Base-by-base conservation (phyloP, 139 green algal species). In the Mesostigma viride region DNA sequence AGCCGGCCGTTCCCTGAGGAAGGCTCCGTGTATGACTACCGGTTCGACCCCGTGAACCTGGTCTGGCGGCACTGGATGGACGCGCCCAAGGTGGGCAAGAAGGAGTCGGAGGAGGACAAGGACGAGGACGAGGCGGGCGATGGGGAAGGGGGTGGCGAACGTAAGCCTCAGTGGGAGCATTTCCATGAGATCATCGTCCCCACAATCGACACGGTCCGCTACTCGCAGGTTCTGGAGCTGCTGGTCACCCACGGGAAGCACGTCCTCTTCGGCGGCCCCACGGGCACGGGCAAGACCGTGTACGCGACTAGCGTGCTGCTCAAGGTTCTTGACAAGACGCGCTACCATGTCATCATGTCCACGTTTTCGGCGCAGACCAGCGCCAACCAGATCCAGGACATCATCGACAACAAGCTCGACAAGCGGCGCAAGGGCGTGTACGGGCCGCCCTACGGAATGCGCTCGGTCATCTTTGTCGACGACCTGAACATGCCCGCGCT, bases 181-280 rank as follows among this genome's bases (percentile, higher is more conserved):
- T 91, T 89, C 74, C 74, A 75, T 45, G 72, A 65, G 51, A 90
- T 92, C 73, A 81, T 92, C 58, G 77, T 92, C 24, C 78, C 80
- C n/a, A 92, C 86, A 2, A 69, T 88, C 1, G 84, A 89, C 73
- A 89, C 84, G 3, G 65, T 87, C 35, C 76, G 83, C 36, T 89
- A 87, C 44, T 31, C 30, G 2, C 83, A 84, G 72, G 66, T 91
- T 1, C 57, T 83, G 22, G 53, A 79, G 64, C 46, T 33, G 8
- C 62, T 81, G 26, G 26, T 77, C 6, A 69, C 33, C 47, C 58
- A 76, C 53, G 47, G 47, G 31, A 58, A 63, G 14, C 73, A 77
- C 61, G 45, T 74, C 11, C 61, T 83, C 27, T 79, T 76, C 68
- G 70, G 33, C 8, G 77, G 77, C 31, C 61, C 65, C 35, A 83